Percentiles rank a stretch among this genome's conserved stretches.
Conservation (phyloP, 352 stramenopile species). For the Phytophthora constricta region DNA sequence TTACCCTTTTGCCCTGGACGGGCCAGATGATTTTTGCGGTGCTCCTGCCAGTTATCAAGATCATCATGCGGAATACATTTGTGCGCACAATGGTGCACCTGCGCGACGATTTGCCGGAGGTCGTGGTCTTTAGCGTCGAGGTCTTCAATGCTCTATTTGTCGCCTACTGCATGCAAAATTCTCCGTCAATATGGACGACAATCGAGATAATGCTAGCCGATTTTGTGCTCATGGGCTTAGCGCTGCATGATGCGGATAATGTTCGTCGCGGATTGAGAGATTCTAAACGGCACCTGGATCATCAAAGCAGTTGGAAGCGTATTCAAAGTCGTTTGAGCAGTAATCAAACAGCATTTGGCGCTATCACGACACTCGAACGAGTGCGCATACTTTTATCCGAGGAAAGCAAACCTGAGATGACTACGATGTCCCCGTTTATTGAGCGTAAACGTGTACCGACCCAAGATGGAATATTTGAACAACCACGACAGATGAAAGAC, state of each 20-base stretch:
- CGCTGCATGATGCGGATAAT: conserved; percentile 6
- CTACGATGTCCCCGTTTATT: too few species aligned
- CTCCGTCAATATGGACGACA: conserved; percentile 24
- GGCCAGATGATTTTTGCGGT: conserved; percentile 20
- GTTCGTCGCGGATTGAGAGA: background rate
- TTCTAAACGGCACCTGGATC: conserved; percentile 3
- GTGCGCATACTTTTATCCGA: conserved; percentile 4
- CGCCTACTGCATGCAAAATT: conserved; percentile 33
- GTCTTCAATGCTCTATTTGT: conserved; percentile 36
- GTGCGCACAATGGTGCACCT: conserved; percentile 17
- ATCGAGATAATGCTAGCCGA: conserved; percentile 28
- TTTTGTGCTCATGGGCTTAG: conserved; percentile 11
- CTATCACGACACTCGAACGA: background rate
- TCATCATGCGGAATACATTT: conserved; percentile 24
- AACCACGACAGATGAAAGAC: conserved; percentile 1
- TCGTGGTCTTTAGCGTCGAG: conserved; percentile 28
- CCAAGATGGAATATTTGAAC: too few species aligned
- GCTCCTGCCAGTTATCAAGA: conserved; percentile 21
- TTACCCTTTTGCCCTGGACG: conserved; percentile 2
- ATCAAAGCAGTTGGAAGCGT: background rate
- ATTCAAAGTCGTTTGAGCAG: background rate
- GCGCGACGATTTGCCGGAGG: conserved; percentile 22
- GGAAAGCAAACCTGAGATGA: too few species aligned
- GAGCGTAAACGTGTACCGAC: too few species aligned
- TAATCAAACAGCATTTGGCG: background rate